Evolutionary conservation across 331 rosid species (phyloP).

Genomic region (Phaseolus coccineus): DNA sequence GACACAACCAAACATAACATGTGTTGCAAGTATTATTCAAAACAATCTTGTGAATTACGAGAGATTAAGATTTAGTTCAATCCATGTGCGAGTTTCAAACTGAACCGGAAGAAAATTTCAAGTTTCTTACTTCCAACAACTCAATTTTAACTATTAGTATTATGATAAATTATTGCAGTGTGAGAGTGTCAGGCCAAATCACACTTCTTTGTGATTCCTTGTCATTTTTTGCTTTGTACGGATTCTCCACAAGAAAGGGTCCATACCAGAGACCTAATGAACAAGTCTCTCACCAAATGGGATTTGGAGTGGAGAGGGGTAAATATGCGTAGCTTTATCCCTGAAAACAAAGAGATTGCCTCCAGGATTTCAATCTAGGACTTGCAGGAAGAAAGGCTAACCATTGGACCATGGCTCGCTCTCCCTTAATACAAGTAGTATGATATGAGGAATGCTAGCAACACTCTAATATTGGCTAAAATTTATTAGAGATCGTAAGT

Average conservation of each 20-base stretch:
- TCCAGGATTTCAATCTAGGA: background rate
- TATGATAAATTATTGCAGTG: background rate
- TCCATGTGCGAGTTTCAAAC: constrained; percentile 16
- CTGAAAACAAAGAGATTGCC: background rate
- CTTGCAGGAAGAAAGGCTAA: background rate
- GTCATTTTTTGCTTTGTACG: background rate
- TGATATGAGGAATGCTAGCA: background rate
- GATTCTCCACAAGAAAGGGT: background rate
- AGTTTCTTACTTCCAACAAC: background rate
- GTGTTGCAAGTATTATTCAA: background rate
- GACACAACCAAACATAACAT: constrained; percentile 17
- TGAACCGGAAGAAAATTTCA: constrained; percentile 24
- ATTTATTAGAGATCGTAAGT: background rate
- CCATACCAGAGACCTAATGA: background rate
- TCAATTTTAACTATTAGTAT: background rate
- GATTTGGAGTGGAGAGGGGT: background rate
- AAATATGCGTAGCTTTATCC: background rate
- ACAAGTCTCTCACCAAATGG: background rate
- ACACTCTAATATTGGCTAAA: no score
- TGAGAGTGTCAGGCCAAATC: background rate
- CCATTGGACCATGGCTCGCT: background rate
- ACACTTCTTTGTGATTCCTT: background rate
- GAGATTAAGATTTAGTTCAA: background rate
- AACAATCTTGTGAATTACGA: constrained; percentile 2
- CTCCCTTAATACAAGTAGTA: background rate